Evolutionary conservation across 495 filamentous ascomycete genomes (phyloP), one percentile per base, ranked within the genome.

Genomic region (Alectoria sarmentosa): DNA sequence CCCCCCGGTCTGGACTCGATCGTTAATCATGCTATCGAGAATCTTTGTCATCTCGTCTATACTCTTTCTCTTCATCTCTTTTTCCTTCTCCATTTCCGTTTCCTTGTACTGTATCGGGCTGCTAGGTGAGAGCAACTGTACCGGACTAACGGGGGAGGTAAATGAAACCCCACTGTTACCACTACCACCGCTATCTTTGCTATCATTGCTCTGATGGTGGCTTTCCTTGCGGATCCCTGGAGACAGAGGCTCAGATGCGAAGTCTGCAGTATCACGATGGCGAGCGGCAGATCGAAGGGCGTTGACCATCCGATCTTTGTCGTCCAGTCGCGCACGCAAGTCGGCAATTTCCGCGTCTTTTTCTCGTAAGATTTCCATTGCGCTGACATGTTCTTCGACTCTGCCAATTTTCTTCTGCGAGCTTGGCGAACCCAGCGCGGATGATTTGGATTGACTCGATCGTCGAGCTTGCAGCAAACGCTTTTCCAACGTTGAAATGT

Each of bases 281-380:
- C 92, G 82, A 23, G 91, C 86, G 11, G 92, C 91, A 58, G 82
- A 92, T n/a, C 92, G 86, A 54, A 98, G 80, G 1, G 94, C 94
- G 21, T 86, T 78, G 36, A 98, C 79, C 95, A 98, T 98, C 21
- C 87, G 84, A 71, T 96, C 92, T 71, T 98, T 97, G 76, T 98
- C 95, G 69, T 98, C 94, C 3, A 98, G 82, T 64, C 90, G 86
- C 30, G 91, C 88, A 19, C 91, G 84, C 37, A 98, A 84, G 69
- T 96, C 92, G 37, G 88, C 85, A 69, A 98, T 97, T 74, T 98
- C 94, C 62, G 88, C 85, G 71, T 98, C 94, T 73, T 94, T 97
- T 69, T 97, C 94, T 68, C 86, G 87, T 37, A 98, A 74, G 37
- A 91, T 66, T 48, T 85, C 73, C 37, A 84, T 81, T 56, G 88